Evolutionary conservation across 768 basidiomycete genomes (phyloP).

Genomic region (Megacollybia marginata): DNA sequence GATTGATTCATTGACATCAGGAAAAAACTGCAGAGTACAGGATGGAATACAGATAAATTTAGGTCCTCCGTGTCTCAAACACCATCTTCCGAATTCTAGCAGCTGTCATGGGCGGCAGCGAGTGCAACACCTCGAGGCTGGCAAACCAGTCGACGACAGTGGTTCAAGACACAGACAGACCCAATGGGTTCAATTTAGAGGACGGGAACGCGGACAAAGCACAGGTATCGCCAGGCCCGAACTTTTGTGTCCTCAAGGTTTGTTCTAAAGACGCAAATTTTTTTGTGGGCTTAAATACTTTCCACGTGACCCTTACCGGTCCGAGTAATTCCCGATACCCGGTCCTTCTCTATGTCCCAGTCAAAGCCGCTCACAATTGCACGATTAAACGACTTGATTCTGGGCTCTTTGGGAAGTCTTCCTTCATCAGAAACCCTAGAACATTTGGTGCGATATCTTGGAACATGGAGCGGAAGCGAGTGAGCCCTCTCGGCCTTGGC

Average conservation of each 20-base stretch:
- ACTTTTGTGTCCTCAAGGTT: conserved; percentile 75
- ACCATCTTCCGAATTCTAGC: conserved; percentile 27
- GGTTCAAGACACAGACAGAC: conserved; percentile 22
- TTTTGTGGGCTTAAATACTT: neutral
- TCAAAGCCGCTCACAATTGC: conserved; percentile 40
- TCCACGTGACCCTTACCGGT: neutral
- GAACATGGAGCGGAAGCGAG: conserved; percentile 87
- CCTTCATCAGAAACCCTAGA: conserved; percentile 59
- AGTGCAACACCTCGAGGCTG: conserved; percentile 60
- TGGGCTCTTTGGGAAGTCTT: conserved; percentile 56
- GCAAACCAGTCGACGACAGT: conserved; percentile 39
- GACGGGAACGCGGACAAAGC: conserved; percentile 96
- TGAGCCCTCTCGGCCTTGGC: conserved; percentile 29
- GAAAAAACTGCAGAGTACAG: too few relatives aligned
- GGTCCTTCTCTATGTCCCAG: conserved; percentile 38
- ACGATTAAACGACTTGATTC: conserved; percentile 51
- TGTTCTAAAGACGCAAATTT: neutral
- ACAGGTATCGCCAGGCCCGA: conserved; percentile 82
- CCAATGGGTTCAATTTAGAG: conserved; percentile 52
- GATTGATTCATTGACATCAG: too few relatives aligned
- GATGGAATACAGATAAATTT: neutral
- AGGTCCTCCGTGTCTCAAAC: conserved; percentile 6
- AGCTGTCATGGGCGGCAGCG: conserved; percentile 66
- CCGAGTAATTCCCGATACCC: neutral
- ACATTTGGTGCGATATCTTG: conserved; percentile 68